These are phyloP conservation scores for Blastocystis sp. DNA, from an alignment of 352 stramenopile species.

Conservation along the genomic window DNA sequence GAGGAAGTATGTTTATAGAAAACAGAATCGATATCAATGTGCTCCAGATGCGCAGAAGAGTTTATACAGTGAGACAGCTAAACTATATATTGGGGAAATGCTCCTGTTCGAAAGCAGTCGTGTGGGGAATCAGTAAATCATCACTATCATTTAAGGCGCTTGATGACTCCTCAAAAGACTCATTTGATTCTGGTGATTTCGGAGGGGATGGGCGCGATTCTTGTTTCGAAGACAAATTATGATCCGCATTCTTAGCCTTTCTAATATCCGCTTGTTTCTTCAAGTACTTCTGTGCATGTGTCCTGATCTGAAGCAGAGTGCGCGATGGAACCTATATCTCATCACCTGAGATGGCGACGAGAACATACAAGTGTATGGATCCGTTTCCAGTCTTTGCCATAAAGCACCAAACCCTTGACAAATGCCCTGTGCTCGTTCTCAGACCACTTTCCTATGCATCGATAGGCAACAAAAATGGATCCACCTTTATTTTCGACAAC, in stretches of 20 bases:
- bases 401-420: conserved; percentile 73
- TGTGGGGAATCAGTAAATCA: background rate
- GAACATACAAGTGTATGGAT: conserved; percentile 62
- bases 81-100: too few relatives aligned
- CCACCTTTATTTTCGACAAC: background rate
- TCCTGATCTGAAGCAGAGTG: conserved; percentile 76
- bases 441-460: conserved; percentile 71
- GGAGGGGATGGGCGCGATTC: background rate
- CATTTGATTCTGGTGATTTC: background rate
- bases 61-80: too few relatives aligned
- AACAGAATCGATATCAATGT: too few relatives aligned
- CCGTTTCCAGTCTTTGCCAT: conserved; percentile 80
- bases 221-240: background rate
- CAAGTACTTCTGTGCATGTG: conserved; percentile 79
- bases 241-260: background rate
- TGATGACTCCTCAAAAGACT: background rate
- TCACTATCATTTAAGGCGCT: background rate
- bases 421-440: conserved; percentile 78
- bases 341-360: background rate
- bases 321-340: conserved; percentile 25
- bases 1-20: too few relatives aligned
- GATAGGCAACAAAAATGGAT: background rate
- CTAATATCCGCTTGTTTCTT: conserved; percentile 72
- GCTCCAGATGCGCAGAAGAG: too few relatives aligned
- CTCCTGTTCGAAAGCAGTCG: background rate